Evolutionary conservation across 2,329 filamentous ascomycete species (phyloP), one percentile per base, ranked within the genome.

Genomic region (Graphilbum sp.): DNA sequence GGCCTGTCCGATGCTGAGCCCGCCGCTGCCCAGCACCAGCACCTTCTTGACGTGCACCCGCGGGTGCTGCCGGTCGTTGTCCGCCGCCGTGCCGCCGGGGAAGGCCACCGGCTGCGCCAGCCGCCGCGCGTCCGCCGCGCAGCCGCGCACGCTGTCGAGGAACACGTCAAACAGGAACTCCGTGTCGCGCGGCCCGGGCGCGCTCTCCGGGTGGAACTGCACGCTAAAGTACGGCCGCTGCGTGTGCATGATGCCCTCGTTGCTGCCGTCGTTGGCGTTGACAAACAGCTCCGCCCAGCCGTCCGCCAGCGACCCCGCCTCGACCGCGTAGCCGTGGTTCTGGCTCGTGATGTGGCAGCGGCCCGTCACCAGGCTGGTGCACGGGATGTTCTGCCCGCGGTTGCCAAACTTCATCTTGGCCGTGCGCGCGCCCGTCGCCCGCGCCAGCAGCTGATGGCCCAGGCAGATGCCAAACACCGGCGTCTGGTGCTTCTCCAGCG

Each of bases 371-470:
- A 94, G 72, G 62, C 82, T 95, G 11, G 88, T 96, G 67, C 87
- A 95, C 33, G 90, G 90, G 52, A 98, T 96, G 63, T 98, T 98
- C 67, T 93, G 85, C 32, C 88, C 90, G 52, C 90, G 84, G 65
- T 98, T 98, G 64, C 90, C 90, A 53, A 95, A 98, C 70, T 96
- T 96, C 85, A 98, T 93, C 69, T 98, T 98, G 52, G 71, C 61
- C 0, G 90, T 96, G 34, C 68, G 68, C 34, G 87, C 88, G 39
- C 88, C 88, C 24, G 86, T 76, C 41, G 88, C 86, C 49, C 86
- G 74, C 38, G 88, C 86, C 37, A 96, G 75, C 48, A 96, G 69
- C 62, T 96, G 88, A 58, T 96, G 88, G 41, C 88, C 88, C 50
- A 96, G 63, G 64, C 88, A 96, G 54, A 96, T 96, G 65, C 88